These are phyloP conservation scores for Sutorius eximius DNA, from an alignment of 1,284 basidiomycete genomes.

Conservation along the genomic window DNA sequence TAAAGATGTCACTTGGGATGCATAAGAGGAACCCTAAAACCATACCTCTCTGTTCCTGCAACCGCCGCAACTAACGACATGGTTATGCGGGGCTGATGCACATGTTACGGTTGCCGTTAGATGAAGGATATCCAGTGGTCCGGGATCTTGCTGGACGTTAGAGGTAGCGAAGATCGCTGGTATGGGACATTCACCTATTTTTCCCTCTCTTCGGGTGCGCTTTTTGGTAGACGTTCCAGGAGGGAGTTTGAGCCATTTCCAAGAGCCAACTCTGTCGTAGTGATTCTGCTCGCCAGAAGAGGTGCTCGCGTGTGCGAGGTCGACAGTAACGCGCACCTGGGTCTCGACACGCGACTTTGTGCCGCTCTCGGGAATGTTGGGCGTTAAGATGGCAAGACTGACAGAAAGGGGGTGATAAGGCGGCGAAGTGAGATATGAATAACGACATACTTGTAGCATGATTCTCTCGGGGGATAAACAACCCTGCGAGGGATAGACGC, in stretches of 20 bases:
- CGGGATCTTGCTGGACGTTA: conserved; percentile 55
- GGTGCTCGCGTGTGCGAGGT: conserved; percentile 67
- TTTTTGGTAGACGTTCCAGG: conserved; percentile 80
- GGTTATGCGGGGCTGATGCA: conserved; percentile 74
- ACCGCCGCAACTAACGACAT: conserved; percentile 79
- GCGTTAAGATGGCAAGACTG: conserved; percentile 77
- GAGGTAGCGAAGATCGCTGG: conserved; percentile 11
- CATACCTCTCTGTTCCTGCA: conserved; percentile 83
- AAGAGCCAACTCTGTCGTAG: conserved; percentile 76
- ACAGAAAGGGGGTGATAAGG: conserved; percentile 21
- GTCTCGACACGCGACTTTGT: conserved; percentile 96
- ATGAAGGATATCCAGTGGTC: conserved; percentile 68
- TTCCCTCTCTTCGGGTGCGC: conserved; percentile 82
- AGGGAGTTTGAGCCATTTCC: conserved; percentile 81
- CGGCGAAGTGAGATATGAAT: conserved; percentile 5
- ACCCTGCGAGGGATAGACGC: conserved; percentile 53
- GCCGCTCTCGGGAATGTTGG: conserved; percentile 79
- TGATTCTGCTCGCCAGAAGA: conserved; percentile 57
- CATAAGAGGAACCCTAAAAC: conserved; percentile 5
- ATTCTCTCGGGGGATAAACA: conserved; percentile 67
- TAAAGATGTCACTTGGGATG: conserved; percentile 7
- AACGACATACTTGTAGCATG: conserved; percentile 67
- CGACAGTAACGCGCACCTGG: conserved; percentile 80
- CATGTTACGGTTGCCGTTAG: conserved; percentile 70
- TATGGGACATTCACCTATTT: conserved; percentile 57